Base-by-base conservation (phyloP, 371 early-diverging fungal genomes). In the Conidiobolus incongruus region DNA sequence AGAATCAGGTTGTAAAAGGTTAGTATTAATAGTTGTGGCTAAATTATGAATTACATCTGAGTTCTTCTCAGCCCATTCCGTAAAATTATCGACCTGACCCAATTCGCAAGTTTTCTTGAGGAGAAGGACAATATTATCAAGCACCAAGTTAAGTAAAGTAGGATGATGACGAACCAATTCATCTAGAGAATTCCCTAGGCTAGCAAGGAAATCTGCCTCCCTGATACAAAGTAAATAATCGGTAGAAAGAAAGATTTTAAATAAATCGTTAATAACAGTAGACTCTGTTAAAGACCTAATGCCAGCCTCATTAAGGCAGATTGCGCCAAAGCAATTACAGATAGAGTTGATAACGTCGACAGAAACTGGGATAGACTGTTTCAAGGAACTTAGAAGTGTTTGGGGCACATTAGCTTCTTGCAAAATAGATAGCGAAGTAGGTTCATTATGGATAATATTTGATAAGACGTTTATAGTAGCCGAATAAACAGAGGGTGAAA, bases 141-240 rank as follows among this genome's bases (percentile, higher is more conserved):
- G 70, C 10, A 87, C 68, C 2, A 52, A 50, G 0, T 65, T 60
- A 48, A 81, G 79, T 29, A 94, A 54, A 0, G 66, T 51, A 0
- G 97, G 94, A 47, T 92, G 92, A 59, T 96, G 97, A 8, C 97
- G 77, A 45, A 92, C 78, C 29, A 96, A 65, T 52, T 96, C 97
- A 49, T 96, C 97, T 58, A 96, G 67, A 1, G 81, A 70, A 28
- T 70, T 70, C 5, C 95, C 97, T 17, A 93, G 55, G 0, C 65
- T 55, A 8, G 77, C 68, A 0, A 88, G 72, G 22, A 79, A 68
- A 35, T 91, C 92, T 15, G 75, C 68, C 38, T 89, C 93, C 43
- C 72, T 64, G 24, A 90, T 64, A 2, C 71, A 65, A 7, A 75
- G 68, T 6, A 86, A 48, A 57, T 81, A 79, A 24, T 86, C 78